Conservation (phyloP, 306 rosid genomes). For the Cicer cuneatum region DNA sequence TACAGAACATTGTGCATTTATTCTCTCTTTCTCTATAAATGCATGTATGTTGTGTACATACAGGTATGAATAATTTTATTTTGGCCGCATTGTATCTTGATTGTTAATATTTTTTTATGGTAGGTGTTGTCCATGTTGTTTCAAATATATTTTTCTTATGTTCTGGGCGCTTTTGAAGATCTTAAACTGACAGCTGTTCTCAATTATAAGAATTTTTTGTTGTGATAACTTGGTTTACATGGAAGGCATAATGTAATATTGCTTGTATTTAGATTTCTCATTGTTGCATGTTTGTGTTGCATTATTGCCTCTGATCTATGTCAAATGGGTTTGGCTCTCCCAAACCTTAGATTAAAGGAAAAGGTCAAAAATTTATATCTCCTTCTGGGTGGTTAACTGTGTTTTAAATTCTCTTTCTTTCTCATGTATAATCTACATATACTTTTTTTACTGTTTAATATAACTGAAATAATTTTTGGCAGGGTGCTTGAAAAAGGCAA, state of each 20-base stretch:
- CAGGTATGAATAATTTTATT: too few relatives aligned
- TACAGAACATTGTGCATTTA: too few relatives aligned
- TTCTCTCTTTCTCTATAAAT: too few relatives aligned
- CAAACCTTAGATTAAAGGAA: too few relatives aligned
- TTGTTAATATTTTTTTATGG: not conserved
- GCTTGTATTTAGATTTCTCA: conserved; percentile 6
- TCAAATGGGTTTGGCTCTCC: too few relatives aligned
- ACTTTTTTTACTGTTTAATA: conserved; percentile 3
- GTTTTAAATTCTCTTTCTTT: conserved; percentile 27
- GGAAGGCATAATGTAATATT: conserved; percentile 3
- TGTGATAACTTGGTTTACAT: conserved; percentile 34
- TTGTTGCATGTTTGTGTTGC: not conserved
- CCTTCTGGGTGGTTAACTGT: conserved; percentile 25
- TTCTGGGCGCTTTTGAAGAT: not conserved
- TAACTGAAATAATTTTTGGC: conserved; percentile 47
- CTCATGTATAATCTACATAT: not conserved
- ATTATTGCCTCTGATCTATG: not conserved
- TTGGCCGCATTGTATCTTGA: too few relatives aligned
- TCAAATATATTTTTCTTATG: conserved; percentile 14
- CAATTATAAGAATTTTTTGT: not conserved
- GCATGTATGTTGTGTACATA: too few relatives aligned
- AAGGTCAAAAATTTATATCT: not conserved
- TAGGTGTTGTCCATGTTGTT: conserved; percentile 31
- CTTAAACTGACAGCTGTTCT: conserved; percentile 12
- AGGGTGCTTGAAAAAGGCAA: conserved; percentile 63